These are phyloP conservation scores for Ascochyta lentis DNA, from an alignment of 2,329 filamentous ascomycete genomes.

Conservation along the genomic window DNA sequence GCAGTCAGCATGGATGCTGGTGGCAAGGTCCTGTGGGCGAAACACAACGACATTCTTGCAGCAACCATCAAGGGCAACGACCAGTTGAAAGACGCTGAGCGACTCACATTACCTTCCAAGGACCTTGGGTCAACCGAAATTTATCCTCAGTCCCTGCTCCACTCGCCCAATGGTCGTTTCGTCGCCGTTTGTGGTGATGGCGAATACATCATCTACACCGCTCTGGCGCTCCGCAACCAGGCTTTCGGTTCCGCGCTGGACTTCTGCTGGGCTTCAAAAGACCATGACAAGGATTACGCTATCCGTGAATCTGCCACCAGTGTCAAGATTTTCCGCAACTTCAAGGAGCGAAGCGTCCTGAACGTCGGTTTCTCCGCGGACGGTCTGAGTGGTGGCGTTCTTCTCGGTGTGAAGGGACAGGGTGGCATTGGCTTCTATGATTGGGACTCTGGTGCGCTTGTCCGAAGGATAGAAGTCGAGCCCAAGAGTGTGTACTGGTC, in stretches of 20 bases:
- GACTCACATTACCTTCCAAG: slow-evolving; percentile 86
- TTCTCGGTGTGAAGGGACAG: slow-evolving; percentile 93
- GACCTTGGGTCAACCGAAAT: slow-evolving; percentile 96
- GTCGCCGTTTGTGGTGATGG: slow-evolving; percentile 93
- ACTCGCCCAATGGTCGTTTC: slow-evolving; percentile 94
- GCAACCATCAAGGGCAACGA: slow-evolving; percentile 95
- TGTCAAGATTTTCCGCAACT: slow-evolving; percentile 98
- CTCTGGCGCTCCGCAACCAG: slow-evolving; percentile 95
- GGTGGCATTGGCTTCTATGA: slow-evolving; percentile 96
- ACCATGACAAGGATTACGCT: slow-evolving; percentile 97
- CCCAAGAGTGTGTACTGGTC: slow-evolving; percentile 88
- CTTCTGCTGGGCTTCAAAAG: slow-evolving; percentile 96
- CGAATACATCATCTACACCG: slow-evolving; percentile 99
- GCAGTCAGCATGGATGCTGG: slow-evolving; percentile 97
- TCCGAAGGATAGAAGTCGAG: slow-evolving; percentile 87
- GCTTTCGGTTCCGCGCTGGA: slow-evolving; percentile 94
- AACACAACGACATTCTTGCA: slow-evolving; percentile 93
- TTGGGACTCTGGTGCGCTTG: slow-evolving; percentile 87
- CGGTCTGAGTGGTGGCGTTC: slow-evolving; percentile 83
- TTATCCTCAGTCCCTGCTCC: slow-evolving; percentile 90
- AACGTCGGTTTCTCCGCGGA: slow-evolving; percentile 97
- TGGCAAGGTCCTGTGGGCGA: slow-evolving; percentile 95
- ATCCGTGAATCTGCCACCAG: slow-evolving; percentile 93
- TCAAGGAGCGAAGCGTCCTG: slow-evolving; percentile 90
- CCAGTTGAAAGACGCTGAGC: slow-evolving; percentile 85